These are phyloP conservation scores for Myxozyma neotropica DNA, from an alignment of 805 yeast genomes.

Conservation along the genomic window DNA sequence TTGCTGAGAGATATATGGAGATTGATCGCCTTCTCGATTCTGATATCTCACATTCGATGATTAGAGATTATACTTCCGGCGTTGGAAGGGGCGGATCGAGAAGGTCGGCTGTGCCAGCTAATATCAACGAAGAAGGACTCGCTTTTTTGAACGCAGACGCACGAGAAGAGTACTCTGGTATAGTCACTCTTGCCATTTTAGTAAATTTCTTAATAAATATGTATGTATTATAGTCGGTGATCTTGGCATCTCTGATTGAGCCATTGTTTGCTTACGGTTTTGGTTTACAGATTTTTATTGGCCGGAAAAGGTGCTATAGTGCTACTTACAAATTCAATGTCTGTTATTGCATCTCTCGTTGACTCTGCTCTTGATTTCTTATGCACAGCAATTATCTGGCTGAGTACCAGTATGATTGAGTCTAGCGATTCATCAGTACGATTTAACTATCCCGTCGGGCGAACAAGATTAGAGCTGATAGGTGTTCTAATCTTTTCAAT, in stretches of 20 bases:
- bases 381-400: constrained; percentile 71
- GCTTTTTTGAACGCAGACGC: constrained; percentile 52
- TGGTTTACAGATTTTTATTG: constrained; percentile 39
- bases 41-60: constrained; percentile 67
- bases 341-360: constrained; percentile 75
- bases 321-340: constrained; percentile 67
- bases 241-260: neutral
- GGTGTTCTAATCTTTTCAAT: constrained; percentile 76
- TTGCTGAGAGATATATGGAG: constrained; percentile 58
- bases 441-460: constrained; percentile 59
- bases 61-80: constrained; percentile 54
- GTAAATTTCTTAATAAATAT: constrained; percentile 65
- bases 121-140: constrained; percentile 61
- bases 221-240: constrained; percentile 10
- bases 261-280: neutral
- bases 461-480: constrained; percentile 72
- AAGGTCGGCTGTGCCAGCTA: constrained; percentile 55
- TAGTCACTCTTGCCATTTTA: constrained; percentile 62
- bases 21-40: constrained; percentile 70
- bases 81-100: constrained; percentile 19
- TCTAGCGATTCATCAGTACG: constrained; percentile 6
- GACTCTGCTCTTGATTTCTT: constrained; percentile 75
- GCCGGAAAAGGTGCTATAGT: constrained; percentile 59
- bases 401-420: constrained; percentile 46
- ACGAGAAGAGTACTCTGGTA: constrained; percentile 48